Conservation (phyloP, 2,329 filamentous ascomycete genomes). For the Cryphonectria radicalis region DNA sequence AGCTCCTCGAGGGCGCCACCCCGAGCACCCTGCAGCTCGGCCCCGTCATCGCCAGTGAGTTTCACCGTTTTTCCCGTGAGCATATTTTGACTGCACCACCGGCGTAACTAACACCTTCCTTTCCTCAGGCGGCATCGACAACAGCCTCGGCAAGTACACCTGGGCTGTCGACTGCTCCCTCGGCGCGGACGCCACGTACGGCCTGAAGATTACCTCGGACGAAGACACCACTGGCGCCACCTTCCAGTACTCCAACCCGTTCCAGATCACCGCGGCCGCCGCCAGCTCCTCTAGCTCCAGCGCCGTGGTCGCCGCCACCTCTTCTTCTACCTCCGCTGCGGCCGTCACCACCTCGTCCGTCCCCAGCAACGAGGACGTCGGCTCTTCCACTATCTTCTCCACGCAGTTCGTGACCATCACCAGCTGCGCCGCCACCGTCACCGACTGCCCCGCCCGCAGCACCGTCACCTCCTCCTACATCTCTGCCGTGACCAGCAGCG, state of each 20-base stretch:
- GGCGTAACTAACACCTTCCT: background rate
- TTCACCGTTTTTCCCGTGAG: background rate
- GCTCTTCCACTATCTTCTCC: slow-evolving; percentile 54
- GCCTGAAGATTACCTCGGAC: slow-evolving; percentile 58
- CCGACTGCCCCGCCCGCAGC: slow-evolving; percentile 51
- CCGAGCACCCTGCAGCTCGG: slow-evolving; percentile 48
- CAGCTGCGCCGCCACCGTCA: slow-evolving; percentile 58
- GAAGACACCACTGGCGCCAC: slow-evolving; percentile 43
- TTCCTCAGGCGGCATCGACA: slow-evolving; percentile 51
- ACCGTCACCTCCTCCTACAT: slow-evolving; percentile 38
- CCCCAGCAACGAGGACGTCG: slow-evolving; percentile 37
- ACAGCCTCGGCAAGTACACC: slow-evolving; percentile 49
- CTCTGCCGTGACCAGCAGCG: slow-evolving; percentile 58
- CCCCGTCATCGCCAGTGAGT: slow-evolving; percentile 56
- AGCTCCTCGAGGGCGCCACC: slow-evolving; percentile 57
- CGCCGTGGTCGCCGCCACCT: slow-evolving; percentile 28
- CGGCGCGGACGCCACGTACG: slow-evolving; percentile 56
- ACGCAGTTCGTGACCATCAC: slow-evolving; percentile 65
- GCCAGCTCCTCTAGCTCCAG: slow-evolving; percentile 29
- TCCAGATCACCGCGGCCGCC: slow-evolving; percentile 50
- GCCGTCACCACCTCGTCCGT: slow-evolving; percentile 47
- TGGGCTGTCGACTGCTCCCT: slow-evolving; percentile 57
- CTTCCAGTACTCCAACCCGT: slow-evolving; percentile 68
- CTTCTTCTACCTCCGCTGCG: slow-evolving; percentile 23
- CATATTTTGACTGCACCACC: background rate